Evolutionary conservation across 1,139 yeast species (phyloP).

Genomic region (Protomyces inundatus): DNA sequence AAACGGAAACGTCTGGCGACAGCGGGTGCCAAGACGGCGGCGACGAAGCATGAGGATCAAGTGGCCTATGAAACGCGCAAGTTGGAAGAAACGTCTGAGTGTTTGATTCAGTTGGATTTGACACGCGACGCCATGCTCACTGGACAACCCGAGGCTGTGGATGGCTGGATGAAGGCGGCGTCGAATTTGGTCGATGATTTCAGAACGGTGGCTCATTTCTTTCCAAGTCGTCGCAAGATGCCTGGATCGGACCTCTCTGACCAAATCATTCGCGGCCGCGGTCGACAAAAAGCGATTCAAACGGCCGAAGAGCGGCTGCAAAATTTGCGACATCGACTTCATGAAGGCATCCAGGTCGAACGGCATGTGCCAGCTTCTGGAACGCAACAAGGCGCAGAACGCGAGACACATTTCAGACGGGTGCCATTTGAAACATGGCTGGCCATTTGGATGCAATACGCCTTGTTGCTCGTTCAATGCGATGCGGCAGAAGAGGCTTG

Average conservation of each 20-base stretch:
- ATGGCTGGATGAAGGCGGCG: constrained; percentile 80
- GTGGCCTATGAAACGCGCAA: constrained; percentile 22
- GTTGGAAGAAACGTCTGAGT: constrained; percentile 19
- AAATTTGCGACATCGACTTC: constrained; percentile 33
- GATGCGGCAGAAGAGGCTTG: constrained; percentile 66
- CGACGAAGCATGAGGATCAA: constrained; percentile 1
- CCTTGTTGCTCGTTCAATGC: constrained; percentile 58
- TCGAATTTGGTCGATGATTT: constrained; percentile 78
- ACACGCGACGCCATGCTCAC: constrained; percentile 51
- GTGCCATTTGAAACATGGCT: constrained; percentile 78
- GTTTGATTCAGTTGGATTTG: constrained; percentile 50
- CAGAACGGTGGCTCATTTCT: constrained; percentile 67
- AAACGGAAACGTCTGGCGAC: constrained; percentile 4
- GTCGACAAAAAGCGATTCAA: background rate
- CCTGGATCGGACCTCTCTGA: background rate
- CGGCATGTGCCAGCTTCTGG: constrained; percentile 36
- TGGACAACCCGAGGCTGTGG: constrained; percentile 58
- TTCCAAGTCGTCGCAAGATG: constrained; percentile 44
- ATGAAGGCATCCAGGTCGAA: constrained; percentile 37
- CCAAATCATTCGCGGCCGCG: background rate
- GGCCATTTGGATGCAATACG: constrained; percentile 69
- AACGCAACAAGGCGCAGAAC: constrained; percentile 38
- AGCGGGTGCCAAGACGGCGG: background rate
- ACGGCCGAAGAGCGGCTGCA: constrained; percentile 49
- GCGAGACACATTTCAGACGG: constrained; percentile 62